A percentile compares a stretch with the other conserved stretches of the same genome.
Conservation (phyloP, 345 rosid genomes). For the Theobroma cacao region DNA sequence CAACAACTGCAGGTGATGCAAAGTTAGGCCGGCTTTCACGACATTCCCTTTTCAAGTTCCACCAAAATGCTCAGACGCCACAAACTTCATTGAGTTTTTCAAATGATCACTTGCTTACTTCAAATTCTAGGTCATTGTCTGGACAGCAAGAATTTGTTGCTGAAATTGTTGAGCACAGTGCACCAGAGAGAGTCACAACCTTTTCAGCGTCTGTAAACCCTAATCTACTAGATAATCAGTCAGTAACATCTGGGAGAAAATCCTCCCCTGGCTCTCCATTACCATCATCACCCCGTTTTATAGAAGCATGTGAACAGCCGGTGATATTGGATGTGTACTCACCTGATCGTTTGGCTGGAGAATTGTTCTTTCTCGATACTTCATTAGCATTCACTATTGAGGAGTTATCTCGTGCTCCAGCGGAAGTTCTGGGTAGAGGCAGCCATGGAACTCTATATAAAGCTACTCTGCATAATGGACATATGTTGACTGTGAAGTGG, state of each 20-base stretch:
- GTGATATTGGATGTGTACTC: constrained; percentile 81
- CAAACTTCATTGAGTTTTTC: constrained; percentile 79
- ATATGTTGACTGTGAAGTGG: constrained; percentile 93
- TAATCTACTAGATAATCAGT: constrained; percentile 54
- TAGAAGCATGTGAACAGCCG: constrained; percentile 58
- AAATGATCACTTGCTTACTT: constrained; percentile 80
- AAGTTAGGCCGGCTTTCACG: constrained; percentile 59
- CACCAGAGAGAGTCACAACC: constrained; percentile 28
- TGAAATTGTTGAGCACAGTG: constrained; percentile 60
- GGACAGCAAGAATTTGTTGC: constrained; percentile 49
- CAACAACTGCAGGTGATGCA: constrained; percentile 42
- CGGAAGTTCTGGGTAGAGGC: constrained; percentile 98
- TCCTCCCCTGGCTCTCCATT: constrained; percentile 79
- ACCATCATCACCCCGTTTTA: constrained; percentile 72
- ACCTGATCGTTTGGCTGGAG: constrained; percentile 94
- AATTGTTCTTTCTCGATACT: constrained; percentile 72
- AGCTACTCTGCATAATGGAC: constrained; percentile 81
- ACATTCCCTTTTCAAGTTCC: constrained; percentile 66
- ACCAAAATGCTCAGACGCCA: constrained; percentile 50
- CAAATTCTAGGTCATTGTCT: constrained; percentile 79
- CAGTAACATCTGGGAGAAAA: constrained; percentile 63
- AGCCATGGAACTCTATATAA: constrained; percentile 92
- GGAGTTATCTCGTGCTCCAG: constrained; percentile 95
- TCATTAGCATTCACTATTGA: constrained; percentile 80
- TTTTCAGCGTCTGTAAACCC: constrained; percentile 42